Base-by-base conservation (phyloP, 2,329 filamentous ascomycete species). In the Beauveria asiatica region DNA sequence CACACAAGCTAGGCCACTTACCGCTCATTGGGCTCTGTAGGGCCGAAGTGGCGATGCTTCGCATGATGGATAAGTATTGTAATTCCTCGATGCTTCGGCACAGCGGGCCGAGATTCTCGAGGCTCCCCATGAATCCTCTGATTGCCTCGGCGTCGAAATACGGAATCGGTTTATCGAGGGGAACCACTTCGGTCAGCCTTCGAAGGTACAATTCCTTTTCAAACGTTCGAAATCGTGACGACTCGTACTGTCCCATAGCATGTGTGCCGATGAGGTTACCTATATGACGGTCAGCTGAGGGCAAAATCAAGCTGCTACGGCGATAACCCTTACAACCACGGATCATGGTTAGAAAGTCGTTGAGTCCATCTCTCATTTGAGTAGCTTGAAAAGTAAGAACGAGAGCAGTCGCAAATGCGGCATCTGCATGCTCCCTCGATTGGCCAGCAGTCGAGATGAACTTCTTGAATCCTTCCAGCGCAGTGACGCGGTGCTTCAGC, bases 311-410 rank as follows among this genome's bases (percentile, higher is more conserved):
- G 11, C 11, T 21, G 13, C 5, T 7, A 23, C 4, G 19, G 19
- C 5, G 17, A 19, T 5, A 2, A 2, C 13, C 16, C 54, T 3
- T 53, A 61, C 59, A 61, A 13, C 59, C 59, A 19, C 59, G 59
- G 9, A 61, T 49, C 59, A 61, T 61, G 25, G 59, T 57, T 23
- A 61, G 33, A 45, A 61, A 61, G 23, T 61, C 59, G 30, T 57
- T 57, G 9, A 61, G 45, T 2, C 59, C 59, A 17, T 61, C 59
- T 27, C 37, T 39, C 59, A 61, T 61, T 13, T 61, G 59, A 5
- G 53, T 57, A 5, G 59, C 53, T 19, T 61, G 59, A 8, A 61
- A 61, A 2, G 59, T 57, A 48, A 61, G 42, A 21, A 57, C 45
- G 3, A 61, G 53, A 13, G 59, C 54, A 10, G 59, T 57, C 45